These are phyloP conservation scores for Sporodiniella umbellata DNA, from an alignment of 371 early-diverging fungal species.

Conservation along the genomic window DNA sequence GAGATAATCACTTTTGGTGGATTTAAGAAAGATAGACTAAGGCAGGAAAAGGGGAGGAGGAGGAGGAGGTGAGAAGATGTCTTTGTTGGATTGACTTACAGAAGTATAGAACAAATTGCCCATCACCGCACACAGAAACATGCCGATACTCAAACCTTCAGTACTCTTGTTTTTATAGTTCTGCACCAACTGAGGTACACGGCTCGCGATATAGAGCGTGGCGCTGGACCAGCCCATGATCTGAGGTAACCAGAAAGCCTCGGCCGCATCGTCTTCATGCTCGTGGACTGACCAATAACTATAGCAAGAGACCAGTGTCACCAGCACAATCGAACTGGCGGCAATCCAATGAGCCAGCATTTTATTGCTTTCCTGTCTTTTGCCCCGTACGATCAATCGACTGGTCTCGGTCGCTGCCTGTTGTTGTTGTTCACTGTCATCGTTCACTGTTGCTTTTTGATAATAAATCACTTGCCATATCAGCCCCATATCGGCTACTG, in stretches of 20 bases:
- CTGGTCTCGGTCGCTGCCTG: too few relatives aligned
- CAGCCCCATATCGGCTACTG: slow-evolving; percentile 33
- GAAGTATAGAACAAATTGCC: slow-evolving; percentile 36
- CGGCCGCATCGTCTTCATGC: not conserved
- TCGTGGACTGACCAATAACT: slow-evolving; percentile 7
- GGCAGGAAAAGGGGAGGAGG: too few relatives aligned
- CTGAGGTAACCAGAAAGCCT: slow-evolving; percentile 33
- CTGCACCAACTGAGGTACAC: slow-evolving; percentile 77
- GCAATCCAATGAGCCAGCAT: slow-evolving; percentile 11
- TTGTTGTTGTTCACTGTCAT: too few relatives aligned
- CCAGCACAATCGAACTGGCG: not conserved
- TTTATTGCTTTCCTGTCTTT: not conserved
- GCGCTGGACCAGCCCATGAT: slow-evolving; percentile 51
- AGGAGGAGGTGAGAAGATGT: too few relatives aligned
- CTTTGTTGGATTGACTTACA: slow-evolving; percentile 1
- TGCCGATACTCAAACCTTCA: slow-evolving; percentile 70
- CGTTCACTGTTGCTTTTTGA: too few relatives aligned
- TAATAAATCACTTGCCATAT: slow-evolving; percentile 46
- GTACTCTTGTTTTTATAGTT: slow-evolving; percentile 65
- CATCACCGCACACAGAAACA: slow-evolving; percentile 77
- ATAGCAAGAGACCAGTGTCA: slow-evolving; percentile 10
- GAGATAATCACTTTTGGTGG: slow-evolving; percentile 37
- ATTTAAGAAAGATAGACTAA: slow-evolving; percentile 52
- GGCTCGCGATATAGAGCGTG: slow-evolving; percentile 50
- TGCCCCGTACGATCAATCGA: not conserved